These are phyloP conservation scores for Neocucurbitaria cava DNA, from an alignment of 2,329 filamentous ascomycete genomes.

Conservation along the genomic window DNA sequence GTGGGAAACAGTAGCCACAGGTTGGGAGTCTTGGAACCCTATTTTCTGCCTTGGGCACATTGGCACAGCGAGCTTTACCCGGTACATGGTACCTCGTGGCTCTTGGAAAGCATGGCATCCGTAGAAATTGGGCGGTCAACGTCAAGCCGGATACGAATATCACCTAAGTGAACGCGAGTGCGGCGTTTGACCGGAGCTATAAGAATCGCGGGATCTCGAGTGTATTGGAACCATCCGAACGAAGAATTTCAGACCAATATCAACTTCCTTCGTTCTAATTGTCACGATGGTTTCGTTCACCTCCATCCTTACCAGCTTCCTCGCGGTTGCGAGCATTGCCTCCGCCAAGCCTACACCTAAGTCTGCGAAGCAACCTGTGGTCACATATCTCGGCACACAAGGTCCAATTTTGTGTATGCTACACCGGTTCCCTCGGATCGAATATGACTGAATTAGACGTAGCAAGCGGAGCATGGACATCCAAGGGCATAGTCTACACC, in stretches of 20 bases:
- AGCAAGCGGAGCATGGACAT: constrained; percentile 40
- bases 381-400: constrained; percentile 43
- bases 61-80: constrained; percentile 8
- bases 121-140: neutral
- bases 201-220: neutral
- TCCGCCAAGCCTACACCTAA: constrained; percentile 30
- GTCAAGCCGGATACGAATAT: neutral
- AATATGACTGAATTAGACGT: neutral
- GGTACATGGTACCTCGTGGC: constrained; percentile 5
- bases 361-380: constrained; percentile 30
- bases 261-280: neutral
- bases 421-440: no score
- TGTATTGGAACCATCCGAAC: neutral
- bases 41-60: constrained; percentile 1
- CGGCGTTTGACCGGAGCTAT: neutral
- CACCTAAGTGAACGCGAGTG: neutral
- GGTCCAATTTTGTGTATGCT: constrained; percentile 35
- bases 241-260: neutral
- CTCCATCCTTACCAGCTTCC: constrained; percentile 25
- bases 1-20: constrained; percentile 1
- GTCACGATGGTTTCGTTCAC: constrained; percentile 31
- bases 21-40: constrained; percentile 1
- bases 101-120: constrained; percentile 28
- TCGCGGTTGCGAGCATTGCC: constrained; percentile 21
- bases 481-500: constrained; percentile 42